A percentile compares a stretch with the other conserved stretches of the same genome.
Conservation (phyloP, 148 eudicot species). For the Rhododendron molle region DNA sequence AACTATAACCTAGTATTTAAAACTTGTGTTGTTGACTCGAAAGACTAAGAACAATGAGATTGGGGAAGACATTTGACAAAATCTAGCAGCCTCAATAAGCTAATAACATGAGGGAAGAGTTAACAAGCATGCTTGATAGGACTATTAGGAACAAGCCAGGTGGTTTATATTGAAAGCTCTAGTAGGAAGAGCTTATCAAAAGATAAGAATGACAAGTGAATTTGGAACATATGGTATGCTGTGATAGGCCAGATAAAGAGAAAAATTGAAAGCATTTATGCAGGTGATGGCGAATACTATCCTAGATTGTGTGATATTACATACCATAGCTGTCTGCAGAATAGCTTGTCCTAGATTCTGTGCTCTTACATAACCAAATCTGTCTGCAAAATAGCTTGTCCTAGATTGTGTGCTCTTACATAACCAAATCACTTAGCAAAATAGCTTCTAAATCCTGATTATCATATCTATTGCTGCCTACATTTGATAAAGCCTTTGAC, state of each 20-base stretch:
- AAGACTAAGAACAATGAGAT: neutral
- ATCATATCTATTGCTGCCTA: neutral
- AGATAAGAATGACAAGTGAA: neutral
- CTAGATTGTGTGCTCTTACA: neutral
- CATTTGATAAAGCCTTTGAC: neutral
- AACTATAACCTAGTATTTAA: neutral
- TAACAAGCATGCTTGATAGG: neutral
- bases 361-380: neutral
- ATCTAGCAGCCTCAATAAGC: neutral
- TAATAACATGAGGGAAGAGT: neutral
- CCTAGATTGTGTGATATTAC: neutral
- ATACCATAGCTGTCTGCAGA: neutral
- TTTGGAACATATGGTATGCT: neutral
- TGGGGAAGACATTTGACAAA: neutral
- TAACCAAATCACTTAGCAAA: neutral
- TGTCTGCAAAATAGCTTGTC: neutral
- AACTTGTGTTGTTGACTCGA: neutral
- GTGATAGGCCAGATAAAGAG: neutral
- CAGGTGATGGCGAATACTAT: neutral
- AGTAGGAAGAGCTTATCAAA: neutral
- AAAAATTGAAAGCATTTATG: neutral
- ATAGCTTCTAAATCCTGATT: conserved; percentile 3
- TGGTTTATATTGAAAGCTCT: neutral
- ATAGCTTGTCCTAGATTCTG: neutral
- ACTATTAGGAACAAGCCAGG: neutral